Evolutionary conservation across 352 stramenopile genomes (phyloP).

Genomic region (Pythium dissimile): DNA sequence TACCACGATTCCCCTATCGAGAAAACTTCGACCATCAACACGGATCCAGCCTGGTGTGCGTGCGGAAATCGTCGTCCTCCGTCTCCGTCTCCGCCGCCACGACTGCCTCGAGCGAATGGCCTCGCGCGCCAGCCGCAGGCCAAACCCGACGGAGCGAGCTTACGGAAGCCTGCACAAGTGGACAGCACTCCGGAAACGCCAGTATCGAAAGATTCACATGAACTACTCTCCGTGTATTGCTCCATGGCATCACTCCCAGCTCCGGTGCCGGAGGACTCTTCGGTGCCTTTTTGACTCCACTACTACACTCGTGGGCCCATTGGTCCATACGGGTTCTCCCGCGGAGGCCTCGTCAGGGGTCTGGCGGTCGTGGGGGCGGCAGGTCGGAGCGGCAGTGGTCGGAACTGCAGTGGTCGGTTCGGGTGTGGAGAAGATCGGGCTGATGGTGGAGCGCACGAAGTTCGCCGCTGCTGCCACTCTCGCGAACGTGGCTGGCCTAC

Average conservation of each 20-base stretch:
- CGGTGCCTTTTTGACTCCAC: neutral
- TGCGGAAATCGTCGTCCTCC: slow-evolving; percentile 14
- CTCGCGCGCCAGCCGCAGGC: neutral
- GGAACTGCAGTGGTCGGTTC: too few species aligned
- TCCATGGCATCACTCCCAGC: neutral
- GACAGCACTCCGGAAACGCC: neutral
- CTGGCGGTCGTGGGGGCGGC: too few species aligned
- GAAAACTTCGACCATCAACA: neutral
- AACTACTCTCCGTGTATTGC: neutral
- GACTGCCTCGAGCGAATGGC: neutral
- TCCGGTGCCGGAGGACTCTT: neutral
- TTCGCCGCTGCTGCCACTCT: too few species aligned
- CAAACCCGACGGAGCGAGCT: too few species aligned
- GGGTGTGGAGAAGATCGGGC: too few species aligned
- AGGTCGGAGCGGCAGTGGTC: too few species aligned
- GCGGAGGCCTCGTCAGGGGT: too few species aligned
- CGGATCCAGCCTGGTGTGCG: neutral
- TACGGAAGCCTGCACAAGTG: too few species aligned
- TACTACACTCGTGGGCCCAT: too few species aligned
- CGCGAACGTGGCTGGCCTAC: too few species aligned
- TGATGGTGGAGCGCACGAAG: too few species aligned
- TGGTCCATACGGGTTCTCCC: too few species aligned
- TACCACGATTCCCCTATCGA: neutral
- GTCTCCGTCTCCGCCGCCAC: neutral
- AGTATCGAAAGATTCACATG: neutral